These are phyloP conservation scores for Biancaea sappan DNA, from an alignment of 306 rosid genomes.

Conservation along the genomic window DNA sequence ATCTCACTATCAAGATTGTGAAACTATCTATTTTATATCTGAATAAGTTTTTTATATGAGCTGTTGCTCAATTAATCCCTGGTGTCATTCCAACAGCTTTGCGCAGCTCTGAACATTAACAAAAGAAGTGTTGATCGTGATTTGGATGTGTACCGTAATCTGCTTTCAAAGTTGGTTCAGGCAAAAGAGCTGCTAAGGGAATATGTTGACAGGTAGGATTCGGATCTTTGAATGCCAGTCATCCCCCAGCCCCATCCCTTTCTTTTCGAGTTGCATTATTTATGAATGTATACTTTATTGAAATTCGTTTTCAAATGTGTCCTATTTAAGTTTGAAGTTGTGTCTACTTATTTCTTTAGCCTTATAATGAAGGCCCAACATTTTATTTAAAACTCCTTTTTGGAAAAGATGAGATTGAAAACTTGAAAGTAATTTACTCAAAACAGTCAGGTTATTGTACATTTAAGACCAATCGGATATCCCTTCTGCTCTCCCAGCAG, in stretches of 20 bases:
- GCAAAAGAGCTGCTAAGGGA: constrained; percentile 96
- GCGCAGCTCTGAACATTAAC: constrained; percentile 69
- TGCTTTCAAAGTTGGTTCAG: constrained; percentile 95
- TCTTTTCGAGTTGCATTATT: background rate
- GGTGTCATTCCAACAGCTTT: constrained; percentile 64
- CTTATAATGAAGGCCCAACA: background rate
- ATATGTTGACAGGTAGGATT: constrained; percentile 78
- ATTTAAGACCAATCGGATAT: no score
- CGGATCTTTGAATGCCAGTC: constrained; percentile 5
- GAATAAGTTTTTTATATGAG: background rate
- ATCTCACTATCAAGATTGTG: constrained; percentile 4
- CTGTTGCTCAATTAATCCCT: constrained; percentile 25
- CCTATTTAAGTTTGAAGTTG: background rate
- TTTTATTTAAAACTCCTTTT: constrained; percentile 13
- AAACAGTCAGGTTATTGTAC: background rate
- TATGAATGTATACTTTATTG: background rate
- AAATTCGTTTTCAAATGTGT: background rate
- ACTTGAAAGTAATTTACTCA: background rate
- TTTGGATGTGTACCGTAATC: constrained; percentile 94
- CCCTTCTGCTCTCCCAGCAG: no score
- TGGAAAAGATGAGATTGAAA: background rate
- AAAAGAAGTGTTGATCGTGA: constrained; percentile 95
- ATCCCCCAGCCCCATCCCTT: background rate
- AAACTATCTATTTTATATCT: constrained; percentile 14
- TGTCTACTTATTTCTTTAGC: background rate